Conservation (phyloP, 257 asterid species). For the Salvia rosmarinus region DNA sequence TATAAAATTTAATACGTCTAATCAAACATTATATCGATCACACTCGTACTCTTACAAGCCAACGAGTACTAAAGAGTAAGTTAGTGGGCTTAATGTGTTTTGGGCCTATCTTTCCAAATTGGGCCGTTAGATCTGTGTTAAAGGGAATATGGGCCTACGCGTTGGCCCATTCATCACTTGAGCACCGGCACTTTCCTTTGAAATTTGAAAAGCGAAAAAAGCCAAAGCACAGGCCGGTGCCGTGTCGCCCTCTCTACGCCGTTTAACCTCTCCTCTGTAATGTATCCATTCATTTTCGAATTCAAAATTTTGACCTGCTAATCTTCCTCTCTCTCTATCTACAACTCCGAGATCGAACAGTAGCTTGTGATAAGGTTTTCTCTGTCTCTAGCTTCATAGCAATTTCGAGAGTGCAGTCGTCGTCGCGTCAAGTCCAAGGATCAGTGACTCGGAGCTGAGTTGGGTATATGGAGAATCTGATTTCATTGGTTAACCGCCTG, state of each 20-base stretch:
- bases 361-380: background rate
- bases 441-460: constrained; percentile 40
- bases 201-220: constrained; percentile 35
- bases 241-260: constrained; percentile 37
- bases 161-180: constrained; percentile 3
- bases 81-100: background rate
- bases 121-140: background rate
- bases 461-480: constrained; percentile 77
- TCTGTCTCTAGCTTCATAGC: background rate
- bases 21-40: too few relatives aligned
- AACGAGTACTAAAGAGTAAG: too few relatives aligned
- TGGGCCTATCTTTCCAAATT: background rate
- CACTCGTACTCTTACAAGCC: too few relatives aligned
- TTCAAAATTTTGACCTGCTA: constrained; percentile 24
- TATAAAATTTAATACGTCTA: too few relatives aligned
- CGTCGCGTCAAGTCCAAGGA: constrained; percentile 43
- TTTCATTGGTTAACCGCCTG: constrained; percentile 78
- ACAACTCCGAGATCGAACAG: constrained; percentile 36
- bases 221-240: constrained; percentile 27
- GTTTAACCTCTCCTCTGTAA: constrained; percentile 22
- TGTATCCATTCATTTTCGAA: constrained; percentile 20
- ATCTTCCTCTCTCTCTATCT: constrained; percentile 20
- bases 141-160: background rate
- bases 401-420: constrained; percentile 10
- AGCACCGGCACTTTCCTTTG: constrained; percentile 20